These are phyloP conservation scores for Pseudogymnoascus pannorum DNA, from an alignment of 2,329 filamentous ascomycete genomes.

Conservation along the genomic window DNA sequence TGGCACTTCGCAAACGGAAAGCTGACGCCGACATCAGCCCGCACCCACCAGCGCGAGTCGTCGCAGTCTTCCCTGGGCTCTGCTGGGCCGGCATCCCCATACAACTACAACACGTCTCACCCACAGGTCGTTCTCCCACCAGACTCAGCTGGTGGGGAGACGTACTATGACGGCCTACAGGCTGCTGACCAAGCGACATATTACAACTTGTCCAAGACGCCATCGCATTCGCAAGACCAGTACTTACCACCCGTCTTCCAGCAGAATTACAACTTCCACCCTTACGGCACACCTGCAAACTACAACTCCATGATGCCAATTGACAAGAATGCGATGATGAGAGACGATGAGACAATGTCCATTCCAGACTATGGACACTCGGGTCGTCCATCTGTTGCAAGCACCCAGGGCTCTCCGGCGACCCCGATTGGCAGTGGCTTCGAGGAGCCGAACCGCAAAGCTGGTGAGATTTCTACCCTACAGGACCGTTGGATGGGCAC, in stretches of 20 bases:
- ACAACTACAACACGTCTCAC: constrained; percentile 46
- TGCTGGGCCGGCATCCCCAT: constrained; percentile 53
- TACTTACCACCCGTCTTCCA: constrained; percentile 32
- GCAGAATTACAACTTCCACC: constrained; percentile 35
- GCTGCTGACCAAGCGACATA: constrained; percentile 32
- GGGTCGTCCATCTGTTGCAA: constrained; percentile 43
- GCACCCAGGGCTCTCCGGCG: constrained; percentile 54
- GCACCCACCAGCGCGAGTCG: constrained; percentile 49
- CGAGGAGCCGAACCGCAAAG: constrained; percentile 40
- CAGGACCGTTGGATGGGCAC: constrained; percentile 45
- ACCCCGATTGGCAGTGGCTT: constrained; percentile 47
- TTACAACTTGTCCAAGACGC: constrained; percentile 27
- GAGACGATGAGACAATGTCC: constrained; percentile 25
- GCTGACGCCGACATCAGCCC: constrained; percentile 27
- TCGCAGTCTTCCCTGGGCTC: constrained; percentile 55
- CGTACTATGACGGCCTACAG: constrained; percentile 34
- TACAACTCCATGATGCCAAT: constrained; percentile 21
- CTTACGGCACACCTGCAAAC: constrained; percentile 30
- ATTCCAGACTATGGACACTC: constrained; percentile 24
- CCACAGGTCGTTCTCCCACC: constrained; percentile 42
- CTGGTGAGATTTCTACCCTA: constrained; percentile 41
- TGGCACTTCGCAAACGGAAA: constrained; percentile 26
- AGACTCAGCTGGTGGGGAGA: constrained; percentile 39
- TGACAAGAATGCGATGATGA: constrained; percentile 17
- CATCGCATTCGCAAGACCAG: constrained; percentile 27